Base-by-base conservation (phyloP, 1,284 basidiomycete genomes). In the Meira nashicola region DNA sequence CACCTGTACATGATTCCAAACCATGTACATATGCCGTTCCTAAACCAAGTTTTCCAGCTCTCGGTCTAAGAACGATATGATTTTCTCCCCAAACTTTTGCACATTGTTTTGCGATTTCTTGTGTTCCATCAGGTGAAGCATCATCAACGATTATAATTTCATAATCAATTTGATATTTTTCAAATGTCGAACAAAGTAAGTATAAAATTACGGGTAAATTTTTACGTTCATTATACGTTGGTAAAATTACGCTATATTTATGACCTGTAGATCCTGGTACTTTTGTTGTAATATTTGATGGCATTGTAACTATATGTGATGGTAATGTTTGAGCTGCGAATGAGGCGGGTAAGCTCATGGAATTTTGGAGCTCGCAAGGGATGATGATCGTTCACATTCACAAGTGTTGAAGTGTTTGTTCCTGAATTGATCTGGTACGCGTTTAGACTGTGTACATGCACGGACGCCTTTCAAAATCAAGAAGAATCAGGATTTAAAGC, bases 21-120 rank as follows among this genome's bases (percentile, higher is more conserved):
- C 91, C 91, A 77, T 94, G 89, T 54, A 93, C 89, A 78, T 94
- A 94, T 19, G 91, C 91, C 14, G 91, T 92, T 55, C 90, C 91
- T 41, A 93, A 84, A 46, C 90, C 90, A 2, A 93, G 84, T 80
- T 93, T 93, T 52, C 91, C 90, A 7, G 89, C 82, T 67, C 90
- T 86, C 40, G 90, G 90, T 80, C 86, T 89, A 50, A 93, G 65
- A 71, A 90, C 89, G 65, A 94, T 86, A 75, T 85, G 86, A 73
- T 93, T 88, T 66, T 88, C 86, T 11, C 91, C 91, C 73, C 92
- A 93, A 38, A 88, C 83, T 8, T 72, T 78, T 28, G 87, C 86
- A 39, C 93, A 83, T 79, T 93, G 86, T 66, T 78, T 82, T 11
- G 91, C 91, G 43, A 93, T 83, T 57, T 92, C 89, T 76, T 90